Percentiles rank a stretch among this genome's conserved stretches.
These are phyloP conservation scores for Coprinopsis sp. DNA, from an alignment of 768 basidiomycete genomes.

Conservation along the genomic window DNA sequence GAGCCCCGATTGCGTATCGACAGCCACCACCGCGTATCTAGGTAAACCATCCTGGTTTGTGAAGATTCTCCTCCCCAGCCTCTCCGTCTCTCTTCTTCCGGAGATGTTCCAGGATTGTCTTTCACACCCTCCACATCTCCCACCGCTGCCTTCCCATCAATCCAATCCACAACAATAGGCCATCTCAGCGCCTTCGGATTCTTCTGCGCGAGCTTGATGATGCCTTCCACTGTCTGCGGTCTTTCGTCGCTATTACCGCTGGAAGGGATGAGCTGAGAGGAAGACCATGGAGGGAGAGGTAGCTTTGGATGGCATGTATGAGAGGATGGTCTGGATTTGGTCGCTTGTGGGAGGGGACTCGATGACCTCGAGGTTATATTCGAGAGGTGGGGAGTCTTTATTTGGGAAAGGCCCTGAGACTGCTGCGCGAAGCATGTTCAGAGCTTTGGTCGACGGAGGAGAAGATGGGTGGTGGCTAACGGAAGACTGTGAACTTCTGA, in stretches of 20 bases:
- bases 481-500: background rate
- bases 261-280: slow-evolving; percentile 57
- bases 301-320: slow-evolving; percentile 46
- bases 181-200: slow-evolving; percentile 65
- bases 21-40: too few species aligned
- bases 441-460: slow-evolving; percentile 58
- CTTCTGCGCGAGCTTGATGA: slow-evolving; percentile 47
- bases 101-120: slow-evolving; percentile 57
- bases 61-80: slow-evolving; percentile 36
- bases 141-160: slow-evolving; percentile 55
- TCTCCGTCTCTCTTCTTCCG: slow-evolving; percentile 68
- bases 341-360: slow-evolving; percentile 63
- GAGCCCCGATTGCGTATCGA: too few species aligned
- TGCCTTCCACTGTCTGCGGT: slow-evolving; percentile 35
- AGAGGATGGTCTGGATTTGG: slow-evolving; percentile 63
- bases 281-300: slow-evolving; percentile 40
- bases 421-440: slow-evolving; percentile 55
- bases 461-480: slow-evolving; percentile 62
- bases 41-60: slow-evolving; percentile 54
- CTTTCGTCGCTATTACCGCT: slow-evolving; percentile 36
- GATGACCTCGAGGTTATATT: slow-evolving; percentile 69
- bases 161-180: slow-evolving; percentile 82
- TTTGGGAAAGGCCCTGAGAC: slow-evolving; percentile 60
- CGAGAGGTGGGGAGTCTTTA: slow-evolving; percentile 44
- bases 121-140: slow-evolving; percentile 71